Base-by-base conservation (phyloP, 2,329 filamentous ascomycete genomes). In the Trichoderma sp. region DNA sequence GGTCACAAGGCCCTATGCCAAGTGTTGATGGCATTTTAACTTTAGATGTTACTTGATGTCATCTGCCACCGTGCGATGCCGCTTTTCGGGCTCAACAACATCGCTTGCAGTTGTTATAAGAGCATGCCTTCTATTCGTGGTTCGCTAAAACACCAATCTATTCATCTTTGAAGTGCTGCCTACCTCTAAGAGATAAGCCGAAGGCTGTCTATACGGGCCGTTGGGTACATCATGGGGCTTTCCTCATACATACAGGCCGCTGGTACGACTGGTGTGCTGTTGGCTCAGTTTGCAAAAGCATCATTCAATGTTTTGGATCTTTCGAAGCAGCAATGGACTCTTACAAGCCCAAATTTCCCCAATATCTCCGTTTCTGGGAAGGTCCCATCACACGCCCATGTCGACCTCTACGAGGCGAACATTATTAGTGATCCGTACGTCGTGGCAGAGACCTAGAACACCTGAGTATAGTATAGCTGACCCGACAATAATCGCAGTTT, bases 301-400 rank as follows among this genome's bases (percentile, higher is more conserved):
- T 49, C 46, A 16, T 32, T 39, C 16, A 64, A 64, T 39, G 46
- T 64, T 7, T 28, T 64, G 3, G 49, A 64, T 14, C 60, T 64
- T 11, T 54, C 60, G 1, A 26, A 21, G 28, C 60, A 64, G 32
- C n/a, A 54, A 3, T 64, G 60, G 60, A 64, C 60, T 8, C 60
- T 64, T 34, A 64, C 46, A 52, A 64, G 60, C 6, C 60, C 60
- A 5, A 39, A 54, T 39, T 54, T 39, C 30, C 21, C 52, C 5
- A 64, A 64, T 37, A 64, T 64, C 39, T 52, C 49, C 4, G 30
- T 64, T 54, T 30, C 60, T 8, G 60, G 60, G 54, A 64, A 64
- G 11, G 60, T 64, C n/a, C 60, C 60, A 14, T 64, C 60, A 8
- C 60, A 64, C 8, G 60, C 32, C 21, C 60, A 64, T 18, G 46